Conservation (phyloP, 345 rosid species). For the Eucalyptus camaldulensis region DNA sequence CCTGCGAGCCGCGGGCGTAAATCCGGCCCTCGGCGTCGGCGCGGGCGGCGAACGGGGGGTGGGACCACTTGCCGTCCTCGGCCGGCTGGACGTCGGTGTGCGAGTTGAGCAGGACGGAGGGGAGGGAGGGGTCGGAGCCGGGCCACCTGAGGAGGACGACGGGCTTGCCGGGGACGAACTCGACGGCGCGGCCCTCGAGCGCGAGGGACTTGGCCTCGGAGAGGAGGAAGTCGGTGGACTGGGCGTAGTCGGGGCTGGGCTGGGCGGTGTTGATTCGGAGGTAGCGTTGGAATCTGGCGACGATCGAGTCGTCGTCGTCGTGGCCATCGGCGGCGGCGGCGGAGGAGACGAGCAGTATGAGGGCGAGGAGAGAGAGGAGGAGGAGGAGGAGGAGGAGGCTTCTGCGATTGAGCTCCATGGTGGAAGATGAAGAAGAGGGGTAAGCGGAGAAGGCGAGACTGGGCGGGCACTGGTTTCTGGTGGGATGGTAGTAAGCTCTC, state of each 20-base stretch:
- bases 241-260: slow-evolving; percentile 57
- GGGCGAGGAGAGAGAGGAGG: neutral
- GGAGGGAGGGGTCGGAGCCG: slow-evolving; percentile 55
- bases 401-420: neutral
- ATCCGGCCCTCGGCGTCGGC: slow-evolving; percentile 60
- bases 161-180: slow-evolving; percentile 58
- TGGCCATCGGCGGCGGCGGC: neutral
- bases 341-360: neutral
- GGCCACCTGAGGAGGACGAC: slow-evolving; percentile 66
- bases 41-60: slow-evolving; percentile 67
- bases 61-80: slow-evolving; percentile 69
- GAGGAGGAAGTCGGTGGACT: slow-evolving; percentile 44
- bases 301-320: slow-evolving; percentile 9
- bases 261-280: slow-evolving; percentile 90
- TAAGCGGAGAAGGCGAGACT: neutral
- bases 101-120: slow-evolving; percentile 74
- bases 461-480: neutral
- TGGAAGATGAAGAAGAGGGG: neutral
- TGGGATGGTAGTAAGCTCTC: neutral
- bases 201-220: slow-evolving; percentile 61
- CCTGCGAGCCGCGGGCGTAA: slow-evolving; percentile 91
- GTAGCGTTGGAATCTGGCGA: slow-evolving; percentile 74
- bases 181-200: slow-evolving; percentile 44
- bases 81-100: slow-evolving; percentile 95
- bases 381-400: neutral